Conservation (phyloP, 1,139 yeast genomes). For the Magnusiomyces clavatus region DNA sequence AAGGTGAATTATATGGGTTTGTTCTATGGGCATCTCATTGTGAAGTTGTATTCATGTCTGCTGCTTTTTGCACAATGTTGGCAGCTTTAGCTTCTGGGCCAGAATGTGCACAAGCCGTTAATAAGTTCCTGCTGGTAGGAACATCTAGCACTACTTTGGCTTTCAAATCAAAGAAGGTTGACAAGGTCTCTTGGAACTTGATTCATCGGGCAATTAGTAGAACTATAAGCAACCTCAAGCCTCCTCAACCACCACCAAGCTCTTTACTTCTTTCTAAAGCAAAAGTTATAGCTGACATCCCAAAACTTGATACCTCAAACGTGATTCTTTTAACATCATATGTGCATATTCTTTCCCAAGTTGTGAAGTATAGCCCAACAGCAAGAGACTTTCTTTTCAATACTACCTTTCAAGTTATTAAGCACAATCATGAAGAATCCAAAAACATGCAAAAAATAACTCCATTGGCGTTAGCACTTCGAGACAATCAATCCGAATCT, state of each 20-base stretch:
- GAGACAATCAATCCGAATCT: background rate
- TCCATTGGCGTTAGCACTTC: too few relatives aligned
- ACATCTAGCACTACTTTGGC: conserved; percentile 6
- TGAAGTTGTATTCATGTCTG: conserved; percentile 74
- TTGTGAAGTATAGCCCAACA: conserved; percentile 39
- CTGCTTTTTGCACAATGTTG: conserved; percentile 73
- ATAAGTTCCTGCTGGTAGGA: conserved; percentile 26
- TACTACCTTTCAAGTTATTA: background rate
- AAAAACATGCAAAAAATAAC: too few relatives aligned
- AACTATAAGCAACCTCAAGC: conserved; percentile 43
- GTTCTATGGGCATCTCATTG: conserved; percentile 82
- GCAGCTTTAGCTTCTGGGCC: conserved; percentile 66
- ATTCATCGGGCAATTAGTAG: conserved; percentile 51
- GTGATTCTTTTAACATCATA: conserved; percentile 70
- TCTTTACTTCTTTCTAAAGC: conserved; percentile 15
- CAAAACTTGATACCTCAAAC: conserved; percentile 72
- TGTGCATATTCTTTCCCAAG: conserved; percentile 46
- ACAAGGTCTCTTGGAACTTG: conserved; percentile 42
- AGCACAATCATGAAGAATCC: too few relatives aligned
- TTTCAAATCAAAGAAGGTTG: conserved; percentile 9
- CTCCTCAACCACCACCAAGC: conserved; percentile 16
- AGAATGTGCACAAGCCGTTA: conserved; percentile 43
- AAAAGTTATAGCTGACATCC: conserved; percentile 22
- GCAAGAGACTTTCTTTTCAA: conserved; percentile 33
- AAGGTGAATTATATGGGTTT: conserved; percentile 61